Percentiles rank a stretch among this genome's conserved stretches.
phyloP scores from a whole-genome alignment of 306 rosid genomes.

The Neltuma alba region DNA sequence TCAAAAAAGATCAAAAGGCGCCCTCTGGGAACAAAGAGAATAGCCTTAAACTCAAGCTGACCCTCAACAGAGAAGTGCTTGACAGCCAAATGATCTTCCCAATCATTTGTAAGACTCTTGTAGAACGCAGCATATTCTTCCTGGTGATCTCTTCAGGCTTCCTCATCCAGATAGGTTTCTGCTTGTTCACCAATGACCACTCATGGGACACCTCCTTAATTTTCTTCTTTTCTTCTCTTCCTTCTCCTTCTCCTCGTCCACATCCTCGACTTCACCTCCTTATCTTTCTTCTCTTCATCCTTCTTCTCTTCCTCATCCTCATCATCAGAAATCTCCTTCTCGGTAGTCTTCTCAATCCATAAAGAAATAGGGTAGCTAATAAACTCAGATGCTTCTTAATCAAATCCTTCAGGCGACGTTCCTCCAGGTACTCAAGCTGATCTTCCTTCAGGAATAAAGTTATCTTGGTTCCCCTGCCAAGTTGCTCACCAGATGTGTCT shows the following conservation, averaged over 20 bases:
- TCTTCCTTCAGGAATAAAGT: constrained; percentile 84
- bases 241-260: constrained; percentile 86
- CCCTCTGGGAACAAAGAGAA: constrained; percentile 92
- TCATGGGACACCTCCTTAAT: constrained; percentile 89
- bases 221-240: constrained; percentile 90
- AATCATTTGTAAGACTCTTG: constrained; percentile 90
- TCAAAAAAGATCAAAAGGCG: constrained; percentile 94
- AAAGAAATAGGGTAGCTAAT: constrained; percentile 97
- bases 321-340: constrained; percentile 92
- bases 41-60: constrained; percentile 91
- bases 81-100: constrained; percentile 93
- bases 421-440: constrained; percentile 95
- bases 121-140: constrained; percentile 94
- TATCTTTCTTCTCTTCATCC: constrained; percentile 31
- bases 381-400: constrained; percentile 92
- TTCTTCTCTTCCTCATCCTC: constrained; percentile 87
- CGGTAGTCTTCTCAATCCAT: constrained; percentile 88
- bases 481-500: constrained; percentile 73
- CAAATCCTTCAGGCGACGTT: constrained; percentile 86
- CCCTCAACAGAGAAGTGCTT: constrained; percentile 99
- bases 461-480: constrained; percentile 91
- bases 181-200: constrained; percentile 95
- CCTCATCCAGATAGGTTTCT: constrained; percentile 98
- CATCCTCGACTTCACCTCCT: constrained; percentile 80
- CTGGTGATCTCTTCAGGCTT: constrained; percentile 86